Evolutionary conservation across 179 eudicot species (phyloP).

Genomic region (Sideroxylon spinosum): DNA sequence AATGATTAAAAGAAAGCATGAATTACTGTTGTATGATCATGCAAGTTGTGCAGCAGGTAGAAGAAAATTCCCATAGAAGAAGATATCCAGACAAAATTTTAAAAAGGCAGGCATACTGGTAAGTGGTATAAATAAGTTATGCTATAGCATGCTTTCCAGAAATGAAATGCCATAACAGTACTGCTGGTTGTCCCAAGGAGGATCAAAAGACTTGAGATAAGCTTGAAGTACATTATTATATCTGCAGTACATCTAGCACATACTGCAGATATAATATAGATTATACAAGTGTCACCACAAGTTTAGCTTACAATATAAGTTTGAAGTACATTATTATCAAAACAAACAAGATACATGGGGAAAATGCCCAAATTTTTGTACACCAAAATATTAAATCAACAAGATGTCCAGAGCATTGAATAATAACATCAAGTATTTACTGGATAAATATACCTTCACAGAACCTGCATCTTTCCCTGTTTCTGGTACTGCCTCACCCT

Average conservation of each 20-base stretch:
- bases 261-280: background rate
- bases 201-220: constrained; percentile 3
- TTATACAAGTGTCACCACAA: background rate
- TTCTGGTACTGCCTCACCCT: constrained; percentile 95
- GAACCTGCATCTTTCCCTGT: constrained; percentile 56
- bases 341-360: constrained; percentile 1
- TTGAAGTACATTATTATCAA: background rate
- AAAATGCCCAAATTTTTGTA: background rate
- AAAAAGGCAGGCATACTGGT: background rate
- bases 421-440: background rate
- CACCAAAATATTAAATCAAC: background rate
- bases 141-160: background rate
- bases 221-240: too few species aligned
- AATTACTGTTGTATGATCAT: background rate
- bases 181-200: constrained; percentile 1
- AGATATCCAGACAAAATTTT: constrained; percentile 6
- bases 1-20: background rate
- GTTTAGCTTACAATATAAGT: background rate
- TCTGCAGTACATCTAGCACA: background rate
- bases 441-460: constrained; percentile 55
- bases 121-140: background rate
- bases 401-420: constrained; percentile 13
- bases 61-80: background rate
- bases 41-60: constrained; percentile 6
- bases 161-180: constrained; percentile 1